These are phyloP conservation scores for Yamadazyma olivae DNA, from an alignment of 805 yeast genomes.

Conservation along the genomic window DNA sequence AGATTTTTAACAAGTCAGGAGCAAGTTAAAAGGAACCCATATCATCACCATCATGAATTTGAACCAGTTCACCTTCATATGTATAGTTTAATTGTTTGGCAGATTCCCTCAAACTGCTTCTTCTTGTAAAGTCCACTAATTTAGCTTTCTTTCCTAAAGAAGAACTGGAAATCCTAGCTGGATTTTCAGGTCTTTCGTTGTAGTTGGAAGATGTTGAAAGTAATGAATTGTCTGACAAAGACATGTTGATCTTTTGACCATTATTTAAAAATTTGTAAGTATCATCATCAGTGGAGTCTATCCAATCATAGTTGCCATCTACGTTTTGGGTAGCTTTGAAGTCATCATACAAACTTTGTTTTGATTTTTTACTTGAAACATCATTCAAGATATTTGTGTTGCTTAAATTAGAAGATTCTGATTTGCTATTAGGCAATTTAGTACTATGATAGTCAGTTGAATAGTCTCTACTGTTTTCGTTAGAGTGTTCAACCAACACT, in stretches of 20 bases:
- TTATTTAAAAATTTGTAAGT: slow-evolving; percentile 12
- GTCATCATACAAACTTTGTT: slow-evolving; percentile 22
- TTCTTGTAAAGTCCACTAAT: slow-evolving; percentile 46
- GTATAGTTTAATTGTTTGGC: slow-evolving; percentile 29
- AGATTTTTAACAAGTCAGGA: no score
- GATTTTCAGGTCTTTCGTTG: slow-evolving; percentile 4
- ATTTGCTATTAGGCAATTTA: neutral
- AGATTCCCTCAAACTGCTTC: slow-evolving; percentile 40
- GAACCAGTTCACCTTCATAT: slow-evolving; percentile 32
- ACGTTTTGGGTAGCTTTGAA: slow-evolving; percentile 25
- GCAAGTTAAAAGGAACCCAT: no score
- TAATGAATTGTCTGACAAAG: slow-evolving; percentile 20
- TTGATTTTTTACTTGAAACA: slow-evolving; percentile 6
- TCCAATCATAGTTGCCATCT: slow-evolving; percentile 32
- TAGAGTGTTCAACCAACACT: slow-evolving; percentile 26
- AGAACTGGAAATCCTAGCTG: slow-evolving; percentile 13
- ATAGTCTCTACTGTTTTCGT: slow-evolving; percentile 15
- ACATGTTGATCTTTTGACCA: slow-evolving; percentile 11
- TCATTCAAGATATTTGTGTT: slow-evolving; percentile 2
- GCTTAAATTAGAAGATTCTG: neutral
- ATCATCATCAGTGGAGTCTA: slow-evolving; percentile 13
- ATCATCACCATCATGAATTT: slow-evolving; percentile 31
- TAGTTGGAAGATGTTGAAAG: slow-evolving; percentile 12
- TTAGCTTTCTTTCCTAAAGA: slow-evolving; percentile 33
- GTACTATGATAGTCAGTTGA: slow-evolving; percentile 9